Base-by-base conservation (phyloP, 169 alveolate genomes). In the Plasmodium fragile region DNA sequence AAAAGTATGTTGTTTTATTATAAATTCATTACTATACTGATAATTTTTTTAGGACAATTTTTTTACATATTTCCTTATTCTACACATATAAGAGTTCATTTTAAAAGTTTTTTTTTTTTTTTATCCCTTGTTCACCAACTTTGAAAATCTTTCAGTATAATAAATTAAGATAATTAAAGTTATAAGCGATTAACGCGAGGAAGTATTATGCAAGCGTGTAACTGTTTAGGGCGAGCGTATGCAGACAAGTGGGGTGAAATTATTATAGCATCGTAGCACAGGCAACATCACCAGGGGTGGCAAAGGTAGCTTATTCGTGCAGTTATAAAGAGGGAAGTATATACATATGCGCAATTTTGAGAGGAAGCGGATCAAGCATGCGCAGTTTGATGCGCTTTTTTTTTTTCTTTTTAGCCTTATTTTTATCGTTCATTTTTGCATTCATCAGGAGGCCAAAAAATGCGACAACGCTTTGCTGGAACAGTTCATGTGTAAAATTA, bases 31-130 rank as follows among this genome's bases (percentile, higher is more conserved):
- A 28, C 11, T 30, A 16, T 30, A 28, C 49, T 28, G 70, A 81
- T 52, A 69, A 52, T 81, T 81, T 41, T 79, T 81, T 52, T 32
- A 53, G 65, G 22, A 52, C 10, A 28, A n/a, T 32, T 22, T 78
- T 78, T 78, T 78, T 78, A 49, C 55, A 78, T 30, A 78, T 78
- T 78, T 78, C 3, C 4, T 43, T 78, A 78, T 41, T 45, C 69
- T 34, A 53, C 34, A n/a, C 78, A 81, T 81, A 28, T 55, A 79
- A 52, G 59, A 22, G 10, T 52, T 55, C 36, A 45, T 81, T 45
- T 81, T 81, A 8, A 30, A 52, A 52, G 3, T n/a, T 81, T 81
- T 22, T 55, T 78, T 75, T 75, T 75, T 75, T 78, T 22, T 22
- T 49, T 65, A 1, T 65, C 41, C 36, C 18, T 65, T 65, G 18